Evolutionary conservation across 345 rosid species (phyloP).

Genomic region (Eucalyptus decipiens): DNA sequence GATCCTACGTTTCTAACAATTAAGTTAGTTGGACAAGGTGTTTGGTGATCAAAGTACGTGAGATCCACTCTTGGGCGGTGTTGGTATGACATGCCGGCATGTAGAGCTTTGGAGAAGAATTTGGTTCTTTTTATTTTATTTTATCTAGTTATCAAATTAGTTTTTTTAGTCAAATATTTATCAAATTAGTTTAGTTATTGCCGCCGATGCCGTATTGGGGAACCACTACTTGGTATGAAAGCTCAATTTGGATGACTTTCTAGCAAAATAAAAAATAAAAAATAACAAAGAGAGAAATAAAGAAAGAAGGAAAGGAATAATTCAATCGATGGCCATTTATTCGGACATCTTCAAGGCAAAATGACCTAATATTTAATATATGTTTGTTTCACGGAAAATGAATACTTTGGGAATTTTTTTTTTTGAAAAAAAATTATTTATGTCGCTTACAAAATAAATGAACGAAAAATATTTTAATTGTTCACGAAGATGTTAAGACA

Average conservation of each 20-base stretch:
- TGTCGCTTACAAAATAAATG: no score
- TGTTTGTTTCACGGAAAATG: not conserved
- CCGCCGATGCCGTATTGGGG: not conserved
- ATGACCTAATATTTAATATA: no score
- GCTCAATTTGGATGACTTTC: not conserved
- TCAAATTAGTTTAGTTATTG: not conserved
- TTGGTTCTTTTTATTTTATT: not conserved
- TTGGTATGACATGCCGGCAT: not conserved
- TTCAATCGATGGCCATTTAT: not conserved
- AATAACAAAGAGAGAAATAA: no score
- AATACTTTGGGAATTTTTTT: no score
- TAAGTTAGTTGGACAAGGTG: not conserved
- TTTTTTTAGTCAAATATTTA: not conserved
- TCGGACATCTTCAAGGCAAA: not conserved
- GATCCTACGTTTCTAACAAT: not conserved
- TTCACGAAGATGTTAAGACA: rapidly evolving
- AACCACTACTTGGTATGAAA: not conserved
- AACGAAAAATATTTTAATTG: not conserved
- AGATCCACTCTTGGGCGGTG: not conserved
- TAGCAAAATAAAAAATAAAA: not conserved
- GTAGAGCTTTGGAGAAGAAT: not conserved
- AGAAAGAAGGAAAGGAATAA: not conserved
- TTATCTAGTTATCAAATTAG: not conserved
- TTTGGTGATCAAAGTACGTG: not conserved
- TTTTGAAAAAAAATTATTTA: no score